Base-by-base conservation (phyloP, 2,329 filamentous ascomycete species). In the Simplicillium sp. region DNA sequence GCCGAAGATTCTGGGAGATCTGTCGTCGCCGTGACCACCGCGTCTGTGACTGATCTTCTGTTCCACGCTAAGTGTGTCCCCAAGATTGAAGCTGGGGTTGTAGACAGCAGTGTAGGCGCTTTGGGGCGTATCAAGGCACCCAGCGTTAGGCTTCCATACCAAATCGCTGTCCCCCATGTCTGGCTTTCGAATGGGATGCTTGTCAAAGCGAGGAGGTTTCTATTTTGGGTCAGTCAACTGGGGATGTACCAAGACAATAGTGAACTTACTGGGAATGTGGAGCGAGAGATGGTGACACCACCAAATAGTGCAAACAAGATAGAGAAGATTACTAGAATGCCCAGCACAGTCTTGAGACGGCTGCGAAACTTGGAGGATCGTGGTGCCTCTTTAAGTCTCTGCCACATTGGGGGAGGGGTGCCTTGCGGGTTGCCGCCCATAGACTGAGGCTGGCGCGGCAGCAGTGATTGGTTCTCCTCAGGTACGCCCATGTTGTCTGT, bases 391-490 rank as follows among this genome's bases (percentile, higher is more conserved):
- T 49, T 59, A 18, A 50, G 29, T n/a, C 57, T 57, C 37, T 46
- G 49, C 56, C 56, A 60, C 47, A 55, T 45, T 2, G 56, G 51
- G 2, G 47, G 43, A 31, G 43, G 35, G 5, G 39, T 39, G 50
- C 39, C 53, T 35, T 49, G 48, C 5, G 51, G 52, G 15, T 54
- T 48, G 8, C 48, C 57, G 31, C 65, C 60, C 63, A 73, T 71
- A 44, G 67, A 72, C 61, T 74, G 59, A 7, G 67, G 69, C 5
- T 58, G 58, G 34, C 56, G 50, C 25, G 56, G 52, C 41, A 75
- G 57, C 3, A 75, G 54, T 42, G 60, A 57, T 36, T 65, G 61
- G 15, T 58, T 55, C 49, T 75, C 70, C 32, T 64, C 59, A 2
- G 56, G 50, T 11, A 52, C 47, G 6, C 65, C 67, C 69, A 73